Base-by-base conservation (phyloP, 2,329 filamentous ascomycete genomes). In the Epichloe sp. region DNA sequence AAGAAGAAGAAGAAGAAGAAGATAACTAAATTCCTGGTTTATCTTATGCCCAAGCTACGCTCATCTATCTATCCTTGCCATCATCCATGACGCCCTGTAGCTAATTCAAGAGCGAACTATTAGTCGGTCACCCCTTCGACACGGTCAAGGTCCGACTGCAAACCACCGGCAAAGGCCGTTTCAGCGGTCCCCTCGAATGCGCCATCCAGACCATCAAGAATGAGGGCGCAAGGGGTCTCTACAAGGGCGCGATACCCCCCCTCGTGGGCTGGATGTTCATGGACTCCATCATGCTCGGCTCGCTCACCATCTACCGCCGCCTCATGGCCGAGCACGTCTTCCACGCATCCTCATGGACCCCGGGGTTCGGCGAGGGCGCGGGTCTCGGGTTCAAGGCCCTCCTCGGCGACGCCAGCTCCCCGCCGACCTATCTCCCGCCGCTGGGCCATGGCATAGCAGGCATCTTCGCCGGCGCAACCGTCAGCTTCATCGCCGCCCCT, bases 251-350 rank as follows among this genome's bases (percentile, higher is more conserved):
- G 11, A 88, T 86, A 31, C 91, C 91, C 51, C 91, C 51, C 49
- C 74, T 97, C 47, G 81, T 96, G 48, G 93, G 93, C 60, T 97
- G 93, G 93, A 95, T 97, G 86, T 88, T 94, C 62, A 97, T 97
- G 91, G 93, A 98, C 71, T 78, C 73, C 42, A 65, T 83, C 53
- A 95, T 97, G 90, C 78, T 97, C 36, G 93, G 93, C 42, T 94
- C 87, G 17, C 74, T 98, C 57, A 95, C 86, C 23, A 78, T 95
- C 47, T 97, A 97, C 72, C 86, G 91, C 38, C 84, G 87, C 46
- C 68, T 96, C 44, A 73, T 97, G 15, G 84, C 86, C 56, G 83
- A 93, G 62, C 78, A 88, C 59, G 71, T 96, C 60, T 96, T 93
- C 70, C 77, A 75, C 58, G 80, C 65, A 23, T 61, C 61, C 12